phyloP scores from a whole-genome alignment of 176 grass and related monocot species.

The Triticum turgidum region DNA sequence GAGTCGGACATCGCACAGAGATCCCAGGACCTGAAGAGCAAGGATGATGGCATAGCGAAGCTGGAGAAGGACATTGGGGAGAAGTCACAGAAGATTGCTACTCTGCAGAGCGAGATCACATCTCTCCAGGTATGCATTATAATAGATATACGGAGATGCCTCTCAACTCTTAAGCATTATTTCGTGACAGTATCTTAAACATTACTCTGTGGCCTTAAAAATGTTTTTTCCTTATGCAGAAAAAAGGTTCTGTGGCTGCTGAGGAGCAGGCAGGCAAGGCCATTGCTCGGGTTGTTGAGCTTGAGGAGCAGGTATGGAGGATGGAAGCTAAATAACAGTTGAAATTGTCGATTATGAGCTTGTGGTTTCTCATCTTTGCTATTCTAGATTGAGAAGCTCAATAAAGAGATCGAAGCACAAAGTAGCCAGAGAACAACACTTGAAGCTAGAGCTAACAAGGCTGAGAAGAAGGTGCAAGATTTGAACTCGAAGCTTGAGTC shows the following conservation, averaged over 20 bases:
- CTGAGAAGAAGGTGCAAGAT: conserved; percentile 63
- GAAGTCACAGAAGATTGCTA: conserved; percentile 61
- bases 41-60: conserved; percentile 57
- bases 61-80: conserved; percentile 57
- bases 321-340: neutral
- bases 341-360: neutral
- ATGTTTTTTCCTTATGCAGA: conserved; percentile 31
- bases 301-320: conserved; percentile 69
- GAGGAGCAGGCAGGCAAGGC: conserved; percentile 65
- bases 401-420: conserved; percentile 58
- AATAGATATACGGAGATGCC: neutral
- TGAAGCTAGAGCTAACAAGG: conserved; percentile 45
- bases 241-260: conserved; percentile 53
- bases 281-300: conserved; percentile 47
- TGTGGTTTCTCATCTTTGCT: conserved; percentile 27
- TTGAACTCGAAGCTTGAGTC: conserved; percentile 55
- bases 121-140: conserved; percentile 51
- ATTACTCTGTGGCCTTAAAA: neutral
- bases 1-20: conserved; percentile 55
- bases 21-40: conserved; percentile 66
- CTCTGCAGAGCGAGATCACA: conserved; percentile 64
- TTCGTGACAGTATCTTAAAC: neutral
- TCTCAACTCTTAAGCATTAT: neutral
- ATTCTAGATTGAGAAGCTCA: conserved; percentile 57
- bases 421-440: conserved; percentile 47